Percentiles rank a stretch among this genome's conserved stretches.
phyloP scores from a whole-genome alignment of 225 moss, liverwort and hornwort genomes.

The Ulota crispa region DNA sequence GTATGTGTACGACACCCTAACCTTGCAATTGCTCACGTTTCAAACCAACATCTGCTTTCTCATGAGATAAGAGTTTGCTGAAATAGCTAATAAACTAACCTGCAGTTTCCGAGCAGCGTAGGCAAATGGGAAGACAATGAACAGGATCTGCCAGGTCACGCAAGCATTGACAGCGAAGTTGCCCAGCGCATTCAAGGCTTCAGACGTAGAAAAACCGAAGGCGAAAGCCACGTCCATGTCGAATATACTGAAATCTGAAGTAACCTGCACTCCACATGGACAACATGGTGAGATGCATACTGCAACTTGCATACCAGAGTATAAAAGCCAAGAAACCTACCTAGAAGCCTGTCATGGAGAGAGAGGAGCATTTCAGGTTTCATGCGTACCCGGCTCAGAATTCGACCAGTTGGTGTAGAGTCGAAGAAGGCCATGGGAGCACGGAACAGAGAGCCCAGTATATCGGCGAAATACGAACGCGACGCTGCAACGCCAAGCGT shows the following conservation, averaged over 20 bases:
- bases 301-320: too few species aligned
- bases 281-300: neutral
- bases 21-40: too few species aligned
- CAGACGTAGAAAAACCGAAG: conserved; percentile 44
- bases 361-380: neutral
- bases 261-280: conserved; percentile 33
- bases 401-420: conserved; percentile 62
- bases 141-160: conserved; percentile 55
- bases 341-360: too few species aligned
- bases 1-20: neutral
- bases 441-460: conserved; percentile 49
- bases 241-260: conserved; percentile 59
- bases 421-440: conserved; percentile 73
- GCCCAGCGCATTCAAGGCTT: conserved; percentile 36
- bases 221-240: conserved; percentile 55
- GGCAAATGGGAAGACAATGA: conserved; percentile 48
- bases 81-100: conserved; percentile 5
- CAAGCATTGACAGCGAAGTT: conserved; percentile 44
- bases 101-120: conserved; percentile 45
- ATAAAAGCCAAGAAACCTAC: too few species aligned
- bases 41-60: neutral
- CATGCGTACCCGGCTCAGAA: conserved; percentile 59
- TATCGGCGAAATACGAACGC: conserved; percentile 41
- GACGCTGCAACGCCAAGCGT: conserved; percentile 52
- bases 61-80: neutral